Evolutionary conservation across 2,329 filamentous ascomycete species (phyloP).

Genomic region (Pseudogymnoascus sp.): DNA sequence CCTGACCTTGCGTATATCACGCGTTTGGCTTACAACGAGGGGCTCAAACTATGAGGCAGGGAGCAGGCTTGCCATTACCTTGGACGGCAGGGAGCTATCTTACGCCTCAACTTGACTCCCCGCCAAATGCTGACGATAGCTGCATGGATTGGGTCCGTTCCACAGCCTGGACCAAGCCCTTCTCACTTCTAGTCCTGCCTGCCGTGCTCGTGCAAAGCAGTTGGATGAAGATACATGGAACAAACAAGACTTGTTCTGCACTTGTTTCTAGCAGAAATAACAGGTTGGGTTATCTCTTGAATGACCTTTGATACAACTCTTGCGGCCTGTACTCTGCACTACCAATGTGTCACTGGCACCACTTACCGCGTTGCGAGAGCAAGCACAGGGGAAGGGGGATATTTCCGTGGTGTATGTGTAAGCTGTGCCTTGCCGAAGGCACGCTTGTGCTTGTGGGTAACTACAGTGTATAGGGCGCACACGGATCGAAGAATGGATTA

Average conservation of each 20-base stretch:
- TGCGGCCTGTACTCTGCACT: neutral
- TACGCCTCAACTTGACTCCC: neutral
- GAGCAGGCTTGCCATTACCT: neutral
- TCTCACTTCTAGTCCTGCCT: neutral
- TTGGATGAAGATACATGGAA: neutral
- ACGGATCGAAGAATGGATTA: slow-evolving; percentile 3
- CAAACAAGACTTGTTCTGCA: neutral
- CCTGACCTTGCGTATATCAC: neutral
- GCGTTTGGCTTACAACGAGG: neutral
- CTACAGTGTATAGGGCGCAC: neutral
- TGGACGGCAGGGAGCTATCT: neutral
- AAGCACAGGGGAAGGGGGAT: neutral
- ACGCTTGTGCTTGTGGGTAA: neutral
- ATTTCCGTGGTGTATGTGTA: neutral
- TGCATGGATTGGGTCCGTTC: neutral
- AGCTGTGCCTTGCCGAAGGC: slow-evolving; percentile 5
- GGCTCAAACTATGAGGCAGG: neutral
- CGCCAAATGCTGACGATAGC: slow-evolving; percentile 4
- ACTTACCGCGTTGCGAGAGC: neutral
- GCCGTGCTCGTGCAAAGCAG: neutral
- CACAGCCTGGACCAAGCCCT: slow-evolving; percentile 8
- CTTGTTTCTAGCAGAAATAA: neutral
- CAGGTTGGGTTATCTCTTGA: neutral
- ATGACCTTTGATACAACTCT: neutral
- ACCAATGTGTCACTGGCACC: neutral